Evolutionary conservation across 2,329 filamentous ascomycete genomes (phyloP).

Genomic region (Arachnomyces sp.): DNA sequence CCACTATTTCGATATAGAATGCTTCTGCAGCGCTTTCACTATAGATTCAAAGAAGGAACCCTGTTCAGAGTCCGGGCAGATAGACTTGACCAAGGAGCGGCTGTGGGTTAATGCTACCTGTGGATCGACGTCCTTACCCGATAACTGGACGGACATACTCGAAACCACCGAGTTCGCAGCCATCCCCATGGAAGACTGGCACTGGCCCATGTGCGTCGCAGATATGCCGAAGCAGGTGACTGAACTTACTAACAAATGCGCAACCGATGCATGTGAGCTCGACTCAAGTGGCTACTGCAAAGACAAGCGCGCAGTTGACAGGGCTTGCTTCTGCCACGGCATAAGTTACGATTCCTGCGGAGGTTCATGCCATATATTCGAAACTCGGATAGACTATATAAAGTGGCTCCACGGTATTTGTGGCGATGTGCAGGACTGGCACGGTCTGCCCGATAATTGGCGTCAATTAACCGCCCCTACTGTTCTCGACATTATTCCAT

Average conservation of each 20-base stretch:
- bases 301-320: conserved; percentile 19
- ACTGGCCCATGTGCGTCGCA: conserved; percentile 19
- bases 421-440: conserved; percentile 21
- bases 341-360: conserved; percentile 22
- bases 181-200: conserved; percentile 23
- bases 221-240: conserved; percentile 18
- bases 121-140: conserved; percentile 17
- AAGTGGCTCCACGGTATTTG: conserved; percentile 26
- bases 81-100: conserved; percentile 21
- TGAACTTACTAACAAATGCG: conserved; percentile 18
- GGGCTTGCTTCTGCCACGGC: conserved; percentile 22
- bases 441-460: conserved; percentile 24
- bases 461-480: conserved; percentile 17
- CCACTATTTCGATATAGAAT: conserved; percentile 25
- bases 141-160: conserved; percentile 21
- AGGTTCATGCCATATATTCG: conserved; percentile 23
- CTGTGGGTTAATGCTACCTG: conserved; percentile 27
- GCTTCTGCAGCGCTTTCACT: conserved; percentile 22
- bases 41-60: conserved; percentile 12
- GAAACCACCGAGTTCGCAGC: conserved; percentile 19
- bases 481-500: conserved; percentile 23
- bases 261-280: conserved; percentile 24
- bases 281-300: conserved; percentile 25
- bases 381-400: conserved; percentile 24
- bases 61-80: conserved; percentile 13